Evolutionary conservation across 768 basidiomycete species (phyloP), one percentile per base, ranked within the genome.

Genomic region (Hypholoma fasciculare): DNA sequence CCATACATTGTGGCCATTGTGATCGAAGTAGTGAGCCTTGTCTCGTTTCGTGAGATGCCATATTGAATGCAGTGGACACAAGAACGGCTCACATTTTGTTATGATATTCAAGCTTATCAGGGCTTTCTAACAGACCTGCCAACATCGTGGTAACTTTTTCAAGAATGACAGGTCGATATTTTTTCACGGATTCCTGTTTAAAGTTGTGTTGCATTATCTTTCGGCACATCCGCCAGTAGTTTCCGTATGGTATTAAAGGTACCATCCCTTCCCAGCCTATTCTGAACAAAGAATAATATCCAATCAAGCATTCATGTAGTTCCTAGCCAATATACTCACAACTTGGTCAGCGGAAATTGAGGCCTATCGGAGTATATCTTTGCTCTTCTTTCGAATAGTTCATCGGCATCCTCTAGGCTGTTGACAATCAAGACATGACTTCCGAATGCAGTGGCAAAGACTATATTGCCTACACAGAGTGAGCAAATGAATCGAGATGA

Each of bases 301-400:
- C 8, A 37, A 20, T 7, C 2, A 13, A 13, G 26, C 23, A 23
- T 23, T 23, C 23, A 23, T 23, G 23, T 23, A 8, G n/a, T 7
- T 19, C 6, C 16, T 7, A 27, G n/a, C 3, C 1, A 16, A 40
- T 4, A 27, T 13, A 40, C 57, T 58, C 26, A 62, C 61, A 59
- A 6, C 23, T 47, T 30, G 13, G 44, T 34, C 2, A 60, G 57
- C 9, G 63, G 54, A 6, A 61, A 53, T 7, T 74, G 73, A 26
- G 79, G 80, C 4, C 80, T 71, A 51, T 75, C 77, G 11, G 79
- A 80, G 51, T 81, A 81, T 26, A 76, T 77, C 1, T 75, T 70
- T 0, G 77, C 77, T 12, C 77, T 72, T 49, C 77, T 78, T 58
- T 82, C 80, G 16, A 83, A 65, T 8, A 65, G 16, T 20, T 44